A percentile compares a stretch with the other conserved stretches of the same genome.
Conservation (phyloP, 148 eudicot species). For the Nepenthes mirabilis region DNA sequence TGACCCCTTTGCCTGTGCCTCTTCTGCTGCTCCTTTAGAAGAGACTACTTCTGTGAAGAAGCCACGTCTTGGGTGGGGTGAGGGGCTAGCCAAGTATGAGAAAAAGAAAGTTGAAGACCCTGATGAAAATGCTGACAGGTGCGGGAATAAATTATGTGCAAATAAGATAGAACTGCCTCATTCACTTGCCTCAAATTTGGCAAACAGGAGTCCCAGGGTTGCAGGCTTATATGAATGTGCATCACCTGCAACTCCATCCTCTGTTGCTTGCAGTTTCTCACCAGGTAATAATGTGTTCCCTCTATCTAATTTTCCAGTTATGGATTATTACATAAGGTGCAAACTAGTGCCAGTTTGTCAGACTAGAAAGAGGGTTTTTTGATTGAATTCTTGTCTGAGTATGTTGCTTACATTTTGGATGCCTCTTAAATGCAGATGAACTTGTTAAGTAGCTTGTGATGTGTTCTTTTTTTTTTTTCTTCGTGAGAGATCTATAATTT, state of each 20-base stretch:
- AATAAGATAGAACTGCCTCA: slow-evolving; percentile 25
- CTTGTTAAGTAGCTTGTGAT: no score
- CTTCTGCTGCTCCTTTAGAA: slow-evolving; percentile 30
- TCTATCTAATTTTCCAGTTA: no score
- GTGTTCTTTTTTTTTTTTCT: no score
- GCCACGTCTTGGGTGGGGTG: slow-evolving; percentile 93
- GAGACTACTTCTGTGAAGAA: slow-evolving; percentile 64
- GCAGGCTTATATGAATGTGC: slow-evolving; percentile 46
- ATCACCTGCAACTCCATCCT: slow-evolving; percentile 80
- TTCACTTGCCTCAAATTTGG: slow-evolving; percentile 23
- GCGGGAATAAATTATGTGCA: slow-evolving; percentile 14
- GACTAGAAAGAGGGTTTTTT: no score
- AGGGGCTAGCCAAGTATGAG: slow-evolving; percentile 92
- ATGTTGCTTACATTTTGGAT: no score
- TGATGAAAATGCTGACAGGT: slow-evolving; percentile 38
- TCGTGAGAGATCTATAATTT: no score
- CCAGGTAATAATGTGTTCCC: slow-evolving; percentile 40
- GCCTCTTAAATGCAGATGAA: no score
- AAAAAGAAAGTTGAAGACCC: slow-evolving; percentile 69
- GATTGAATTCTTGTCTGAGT: no score
- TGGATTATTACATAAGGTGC: no score
- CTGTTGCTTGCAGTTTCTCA: slow-evolving; percentile 69
- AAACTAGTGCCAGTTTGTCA: no score
- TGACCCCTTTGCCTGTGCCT: slow-evolving; percentile 30
- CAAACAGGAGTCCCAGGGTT: slow-evolving; percentile 49